These are phyloP conservation scores for Sarcodon aspratus DNA, from an alignment of 768 basidiomycete genomes.

Conservation along the genomic window DNA sequence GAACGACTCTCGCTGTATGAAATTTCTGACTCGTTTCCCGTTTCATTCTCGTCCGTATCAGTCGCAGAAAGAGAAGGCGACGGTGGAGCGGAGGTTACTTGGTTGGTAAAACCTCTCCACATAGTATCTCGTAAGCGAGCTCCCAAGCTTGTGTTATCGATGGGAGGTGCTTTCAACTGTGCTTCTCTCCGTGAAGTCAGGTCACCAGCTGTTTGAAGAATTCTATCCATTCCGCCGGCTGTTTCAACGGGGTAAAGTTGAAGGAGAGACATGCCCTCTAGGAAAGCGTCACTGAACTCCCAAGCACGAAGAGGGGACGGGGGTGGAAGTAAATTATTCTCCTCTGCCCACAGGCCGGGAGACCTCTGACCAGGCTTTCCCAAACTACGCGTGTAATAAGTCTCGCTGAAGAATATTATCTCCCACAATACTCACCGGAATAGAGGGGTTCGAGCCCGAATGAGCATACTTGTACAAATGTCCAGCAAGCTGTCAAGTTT, in stretches of 20 bases:
- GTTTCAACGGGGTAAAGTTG: slow-evolving; percentile 53
- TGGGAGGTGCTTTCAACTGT: slow-evolving; percentile 19
- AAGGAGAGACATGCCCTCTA: slow-evolving; percentile 53
- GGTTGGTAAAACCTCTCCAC: slow-evolving; percentile 60
- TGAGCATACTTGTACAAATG: slow-evolving; percentile 58
- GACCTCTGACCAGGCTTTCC: slow-evolving; percentile 32
- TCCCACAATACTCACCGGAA: slow-evolving; percentile 31
- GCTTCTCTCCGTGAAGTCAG: slow-evolving; percentile 40
- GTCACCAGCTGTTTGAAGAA: slow-evolving; percentile 59
- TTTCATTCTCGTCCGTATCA: slow-evolving; percentile 15
- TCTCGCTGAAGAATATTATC: neutral
- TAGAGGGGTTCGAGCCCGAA: slow-evolving; percentile 41
- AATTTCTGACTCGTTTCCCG: slow-evolving; percentile 30
- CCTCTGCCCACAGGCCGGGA: slow-evolving; percentile 44
- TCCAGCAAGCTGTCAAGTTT: slow-evolving; percentile 65
- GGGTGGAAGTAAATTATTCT: slow-evolving; percentile 23
- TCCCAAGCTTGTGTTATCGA: slow-evolving; percentile 28
- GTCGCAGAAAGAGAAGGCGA: slow-evolving; percentile 22
- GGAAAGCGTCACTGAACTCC: slow-evolving; percentile 52
- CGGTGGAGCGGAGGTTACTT: slow-evolving; percentile 26
- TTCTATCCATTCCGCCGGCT: slow-evolving; percentile 58
- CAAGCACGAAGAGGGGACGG: slow-evolving; percentile 31
- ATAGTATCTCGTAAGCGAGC: slow-evolving; percentile 44
- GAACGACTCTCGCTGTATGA: slow-evolving; percentile 19
- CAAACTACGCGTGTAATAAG: slow-evolving; percentile 26